phyloP scores from a whole-genome alignment of 805 yeast genomes.

The Candida manassasensis region DNA sequence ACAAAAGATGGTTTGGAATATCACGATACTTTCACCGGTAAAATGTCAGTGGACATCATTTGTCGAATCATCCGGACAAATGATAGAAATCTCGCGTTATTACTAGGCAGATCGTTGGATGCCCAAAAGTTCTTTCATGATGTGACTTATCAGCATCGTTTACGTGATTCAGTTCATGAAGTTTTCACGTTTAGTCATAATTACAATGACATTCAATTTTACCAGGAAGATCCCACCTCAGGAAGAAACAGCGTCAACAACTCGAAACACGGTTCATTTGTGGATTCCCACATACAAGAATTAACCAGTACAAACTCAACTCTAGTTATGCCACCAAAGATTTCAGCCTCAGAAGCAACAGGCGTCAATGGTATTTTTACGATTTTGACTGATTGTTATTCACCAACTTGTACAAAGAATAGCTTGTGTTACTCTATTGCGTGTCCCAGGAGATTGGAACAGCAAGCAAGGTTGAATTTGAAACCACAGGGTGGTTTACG shows the following conservation, averaged over 20 bases:
- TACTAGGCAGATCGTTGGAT: slow-evolving; percentile 87
- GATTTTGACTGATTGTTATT: slow-evolving; percentile 86
- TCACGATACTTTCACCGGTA: slow-evolving; percentile 89
- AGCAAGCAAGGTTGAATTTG: slow-evolving; percentile 87
- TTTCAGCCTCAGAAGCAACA: slow-evolving; percentile 17
- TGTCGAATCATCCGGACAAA: slow-evolving; percentile 82
- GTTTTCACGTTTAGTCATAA: slow-evolving; percentile 77
- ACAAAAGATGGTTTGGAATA: slow-evolving; percentile 89
- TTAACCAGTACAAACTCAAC: slow-evolving; percentile 13
- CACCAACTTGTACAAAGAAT: slow-evolving; percentile 92
- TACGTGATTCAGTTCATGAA: slow-evolving; percentile 83
- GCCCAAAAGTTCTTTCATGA: slow-evolving; percentile 94
- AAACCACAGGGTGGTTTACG: slow-evolving; percentile 82
- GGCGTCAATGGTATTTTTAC: slow-evolving; percentile 90
- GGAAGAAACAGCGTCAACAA: slow-evolving; percentile 17
- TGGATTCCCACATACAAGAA: slow-evolving; percentile 13
- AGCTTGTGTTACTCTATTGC: slow-evolving; percentile 89
- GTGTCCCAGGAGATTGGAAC: slow-evolving; percentile 93
- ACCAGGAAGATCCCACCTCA: slow-evolving; percentile 23
- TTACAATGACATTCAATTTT: slow-evolving; percentile 42
- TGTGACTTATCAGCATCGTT: slow-evolving; percentile 88
- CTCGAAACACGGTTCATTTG: slow-evolving; percentile 29
- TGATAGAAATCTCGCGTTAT: slow-evolving; percentile 83
- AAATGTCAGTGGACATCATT: slow-evolving; percentile 89
- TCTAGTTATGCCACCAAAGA: slow-evolving; percentile 14